Evolutionary conservation across 495 filamentous ascomycete genomes (phyloP).

Genomic region (Patellaria atrata): DNA sequence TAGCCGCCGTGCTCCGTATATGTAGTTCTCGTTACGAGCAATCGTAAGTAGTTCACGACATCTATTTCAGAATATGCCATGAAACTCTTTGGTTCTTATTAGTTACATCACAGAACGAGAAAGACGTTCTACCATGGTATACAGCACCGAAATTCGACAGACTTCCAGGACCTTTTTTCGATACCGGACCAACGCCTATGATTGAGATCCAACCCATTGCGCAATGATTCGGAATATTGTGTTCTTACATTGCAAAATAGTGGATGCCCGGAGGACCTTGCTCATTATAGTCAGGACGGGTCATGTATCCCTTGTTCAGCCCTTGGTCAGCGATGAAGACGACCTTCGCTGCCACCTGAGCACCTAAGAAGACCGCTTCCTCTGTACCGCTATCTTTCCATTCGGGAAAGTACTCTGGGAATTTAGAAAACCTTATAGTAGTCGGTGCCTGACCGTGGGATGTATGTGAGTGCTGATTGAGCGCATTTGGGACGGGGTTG

Average conservation of each 20-base stretch:
- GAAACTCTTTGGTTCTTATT: too few relatives aligned
- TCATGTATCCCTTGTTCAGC: slow-evolving; percentile 56
- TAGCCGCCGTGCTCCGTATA: too few relatives aligned
- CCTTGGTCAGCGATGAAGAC: slow-evolving; percentile 61
- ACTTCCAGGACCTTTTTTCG: too few relatives aligned
- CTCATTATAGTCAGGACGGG: slow-evolving; percentile 63
- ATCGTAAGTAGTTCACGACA: too few relatives aligned
- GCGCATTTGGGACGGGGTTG: slow-evolving; percentile 15
- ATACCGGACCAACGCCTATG: too few relatives aligned
- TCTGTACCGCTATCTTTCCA: slow-evolving; percentile 71
- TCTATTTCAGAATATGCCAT: too few relatives aligned
- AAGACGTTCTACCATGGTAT: too few relatives aligned
- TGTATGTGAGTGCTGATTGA: slow-evolving; percentile 44
- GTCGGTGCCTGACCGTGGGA: slow-evolving; percentile 80
- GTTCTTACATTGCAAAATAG: slow-evolving; percentile 24
- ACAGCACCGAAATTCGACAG: too few relatives aligned
- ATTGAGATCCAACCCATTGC: too few relatives aligned
- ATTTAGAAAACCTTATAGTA: slow-evolving; percentile 59
- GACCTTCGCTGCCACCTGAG: slow-evolving; percentile 62
- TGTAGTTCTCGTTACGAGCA: too few relatives aligned
- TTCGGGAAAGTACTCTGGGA: slow-evolving; percentile 82
- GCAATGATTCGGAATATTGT: too few relatives aligned
- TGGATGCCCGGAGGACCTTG: slow-evolving; percentile 58
- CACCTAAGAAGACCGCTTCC: slow-evolving; percentile 50
- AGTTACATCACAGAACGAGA: too few relatives aligned